Percentiles rank a stretch among this genome's conserved stretches.
These are phyloP conservation scores for Lactifluus piperatus DNA, from an alignment of 768 basidiomycete species.

Conservation along the genomic window DNA sequence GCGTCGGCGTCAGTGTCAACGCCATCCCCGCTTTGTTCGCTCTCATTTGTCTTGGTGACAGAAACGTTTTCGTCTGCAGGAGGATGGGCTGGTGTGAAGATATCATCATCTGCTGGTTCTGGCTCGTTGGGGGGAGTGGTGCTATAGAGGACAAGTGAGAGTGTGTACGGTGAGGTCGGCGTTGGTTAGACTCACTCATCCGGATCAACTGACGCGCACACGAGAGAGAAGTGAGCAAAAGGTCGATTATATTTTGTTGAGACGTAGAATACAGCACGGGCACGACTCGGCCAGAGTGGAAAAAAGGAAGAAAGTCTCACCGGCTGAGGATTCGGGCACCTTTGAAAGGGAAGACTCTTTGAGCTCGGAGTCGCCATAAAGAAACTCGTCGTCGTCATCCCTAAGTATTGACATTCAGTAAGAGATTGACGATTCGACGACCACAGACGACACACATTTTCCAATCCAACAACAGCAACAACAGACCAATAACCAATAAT, in stretches of 20 bases:
- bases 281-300: not conserved
- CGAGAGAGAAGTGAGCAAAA: constrained; percentile 16
- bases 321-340: constrained; percentile 17
- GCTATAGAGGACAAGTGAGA: not conserved
- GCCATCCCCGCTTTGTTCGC: constrained; percentile 16
- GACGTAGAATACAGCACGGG: constrained; percentile 18
- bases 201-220: constrained; percentile 17
- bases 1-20: constrained; percentile 27
- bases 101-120: constrained; percentile 5
- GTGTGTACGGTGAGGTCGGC: not conserved
- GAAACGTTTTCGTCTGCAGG: constrained; percentile 16
- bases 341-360: constrained; percentile 20
- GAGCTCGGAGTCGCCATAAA: constrained; percentile 25
- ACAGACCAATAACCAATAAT: no score
- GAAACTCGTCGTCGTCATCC: constrained; percentile 31
- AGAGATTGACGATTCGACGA: constrained; percentile 3
- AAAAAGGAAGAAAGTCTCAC: constrained; percentile 11
- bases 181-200: constrained; percentile 18
- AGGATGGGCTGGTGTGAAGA: constrained; percentile 9
- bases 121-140: constrained; percentile 14
- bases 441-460: constrained; percentile 15
- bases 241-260: constrained; percentile 11
- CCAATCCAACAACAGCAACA: constrained; percentile 1
- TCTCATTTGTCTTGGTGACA: constrained; percentile 11
- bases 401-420: constrained; percentile 16